phyloP scores from a whole-genome alignment of 208 protist genomes.

The Wallacemonas sp. region DNA sequence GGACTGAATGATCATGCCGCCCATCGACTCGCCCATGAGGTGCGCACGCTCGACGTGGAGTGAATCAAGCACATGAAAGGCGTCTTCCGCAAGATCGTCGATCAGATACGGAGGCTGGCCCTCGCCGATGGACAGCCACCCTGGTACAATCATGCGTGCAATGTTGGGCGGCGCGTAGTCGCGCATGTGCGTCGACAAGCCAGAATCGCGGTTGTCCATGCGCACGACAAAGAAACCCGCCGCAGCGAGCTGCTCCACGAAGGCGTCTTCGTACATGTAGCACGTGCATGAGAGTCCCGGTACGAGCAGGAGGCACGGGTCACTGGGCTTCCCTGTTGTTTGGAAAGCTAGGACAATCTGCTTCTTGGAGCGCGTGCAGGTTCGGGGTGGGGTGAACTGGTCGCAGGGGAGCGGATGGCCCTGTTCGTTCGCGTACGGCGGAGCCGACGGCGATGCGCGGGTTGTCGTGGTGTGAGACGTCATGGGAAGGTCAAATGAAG shows the following conservation, averaged over 20 bases:
- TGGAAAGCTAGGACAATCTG: slow-evolving; percentile 72
- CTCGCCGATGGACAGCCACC: background rate
- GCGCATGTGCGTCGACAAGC: background rate
- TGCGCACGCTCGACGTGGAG: slow-evolving; percentile 9
- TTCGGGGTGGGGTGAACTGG: slow-evolving; percentile 34
- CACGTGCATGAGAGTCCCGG: slow-evolving; percentile 71
- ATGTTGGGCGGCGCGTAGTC: background rate
- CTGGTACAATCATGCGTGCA: background rate
- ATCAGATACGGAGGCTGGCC: slow-evolving; percentile 21
- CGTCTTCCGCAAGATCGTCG: slow-evolving; percentile 7
- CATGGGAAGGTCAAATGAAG: too few relatives aligned
- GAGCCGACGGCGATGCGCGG: slow-evolving; percentile 27
- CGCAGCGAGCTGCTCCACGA: slow-evolving; percentile 29
- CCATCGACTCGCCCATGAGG: slow-evolving; percentile 37
- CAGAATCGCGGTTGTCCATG: slow-evolving; percentile 37
- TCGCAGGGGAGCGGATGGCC: background rate
- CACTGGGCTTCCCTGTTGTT: slow-evolving; percentile 48
- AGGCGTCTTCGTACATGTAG: slow-evolving; percentile 61
- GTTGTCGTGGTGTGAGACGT: too few relatives aligned
- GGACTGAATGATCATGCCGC: slow-evolving; percentile 46
- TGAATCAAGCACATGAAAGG: background rate
- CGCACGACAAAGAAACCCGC: slow-evolving; percentile 12
- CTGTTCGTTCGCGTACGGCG: slow-evolving; percentile 16
- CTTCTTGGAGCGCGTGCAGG: slow-evolving; percentile 24
- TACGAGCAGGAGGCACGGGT: slow-evolving; percentile 46